These are phyloP conservation scores for Ceratobasidium sp. DNA, from an alignment of 1,284 basidiomycete species.

Conservation along the genomic window DNA sequence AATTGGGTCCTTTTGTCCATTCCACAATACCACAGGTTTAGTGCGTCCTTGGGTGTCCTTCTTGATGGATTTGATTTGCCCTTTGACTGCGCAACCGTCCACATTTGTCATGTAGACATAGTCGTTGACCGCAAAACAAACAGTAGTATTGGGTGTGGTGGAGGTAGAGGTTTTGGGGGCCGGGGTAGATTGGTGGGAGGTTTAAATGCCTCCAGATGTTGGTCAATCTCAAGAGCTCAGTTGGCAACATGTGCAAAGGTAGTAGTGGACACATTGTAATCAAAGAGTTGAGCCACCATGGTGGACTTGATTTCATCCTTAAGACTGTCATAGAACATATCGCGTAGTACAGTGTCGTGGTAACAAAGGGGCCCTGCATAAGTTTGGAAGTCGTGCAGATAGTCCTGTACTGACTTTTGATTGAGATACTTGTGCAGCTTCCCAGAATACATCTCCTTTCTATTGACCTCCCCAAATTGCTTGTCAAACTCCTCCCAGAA, in stretches of 20 bases:
- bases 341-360: neutral
- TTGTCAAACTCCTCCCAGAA: constrained; percentile 14
- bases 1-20: neutral
- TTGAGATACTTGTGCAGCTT: constrained; percentile 17
- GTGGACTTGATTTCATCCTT: neutral
- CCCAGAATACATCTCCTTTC: neutral
- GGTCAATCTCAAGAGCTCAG: neutral
- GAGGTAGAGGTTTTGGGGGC: neutral
- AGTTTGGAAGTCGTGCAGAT: neutral
- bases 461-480: neutral
- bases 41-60: neutral
- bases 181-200: neutral
- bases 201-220: neutral
- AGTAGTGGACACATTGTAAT: neutral
- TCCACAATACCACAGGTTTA: neutral
- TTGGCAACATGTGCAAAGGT: neutral
- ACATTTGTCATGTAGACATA: neutral
- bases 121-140: neutral
- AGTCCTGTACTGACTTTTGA: constrained; percentile 4
- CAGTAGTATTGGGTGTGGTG: neutral
- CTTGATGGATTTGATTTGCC: neutral
- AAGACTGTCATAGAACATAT: constrained; percentile 23
- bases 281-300: neutral
- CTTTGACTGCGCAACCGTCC: neutral
- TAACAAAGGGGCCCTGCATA: neutral